Evolutionary conservation across 2,329 filamentous ascomycete species (phyloP).

Genomic region (Ilyonectria destructans): DNA sequence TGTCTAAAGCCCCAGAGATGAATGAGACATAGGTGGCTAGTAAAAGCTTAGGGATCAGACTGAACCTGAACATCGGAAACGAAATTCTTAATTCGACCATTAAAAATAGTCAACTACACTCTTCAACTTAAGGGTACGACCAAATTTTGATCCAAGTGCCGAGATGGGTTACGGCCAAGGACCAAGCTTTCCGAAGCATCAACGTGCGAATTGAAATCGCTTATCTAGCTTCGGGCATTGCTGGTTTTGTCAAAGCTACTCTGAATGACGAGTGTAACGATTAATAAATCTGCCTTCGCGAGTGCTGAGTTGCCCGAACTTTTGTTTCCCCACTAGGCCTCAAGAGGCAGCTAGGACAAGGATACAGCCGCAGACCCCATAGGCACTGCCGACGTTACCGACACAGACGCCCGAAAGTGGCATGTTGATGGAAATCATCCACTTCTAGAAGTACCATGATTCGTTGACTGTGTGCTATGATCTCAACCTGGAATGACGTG

Average conservation of each 20-base stretch:
- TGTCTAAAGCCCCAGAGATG: too few relatives aligned
- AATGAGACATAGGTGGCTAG: too few relatives aligned
- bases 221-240: not conserved
- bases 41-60: too few relatives aligned
- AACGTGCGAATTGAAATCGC: not conserved
- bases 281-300: conserved; percentile 3
- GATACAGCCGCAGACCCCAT: conserved; percentile 2
- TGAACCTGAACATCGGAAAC: not conserved
- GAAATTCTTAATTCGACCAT: not conserved
- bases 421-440: conserved; percentile 2
- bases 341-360: conserved; percentile 26
- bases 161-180: too few relatives aligned
- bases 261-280: not conserved
- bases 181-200: not conserved
- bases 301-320: conserved; percentile 10
- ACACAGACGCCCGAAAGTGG: not conserved
- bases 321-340: conserved; percentile 31
- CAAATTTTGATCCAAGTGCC: too few relatives aligned
- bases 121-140: not conserved
- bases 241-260: not conserved
- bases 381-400: conserved; percentile 27
- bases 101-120: not conserved
- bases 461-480: conserved; percentile 17
- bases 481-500: conserved; percentile 26
- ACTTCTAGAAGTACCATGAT: conserved; percentile 5